These are phyloP conservation scores for Tuctoria greenei DNA, from an alignment of 176 grass and related monocot species.

Conservation along the genomic window DNA sequence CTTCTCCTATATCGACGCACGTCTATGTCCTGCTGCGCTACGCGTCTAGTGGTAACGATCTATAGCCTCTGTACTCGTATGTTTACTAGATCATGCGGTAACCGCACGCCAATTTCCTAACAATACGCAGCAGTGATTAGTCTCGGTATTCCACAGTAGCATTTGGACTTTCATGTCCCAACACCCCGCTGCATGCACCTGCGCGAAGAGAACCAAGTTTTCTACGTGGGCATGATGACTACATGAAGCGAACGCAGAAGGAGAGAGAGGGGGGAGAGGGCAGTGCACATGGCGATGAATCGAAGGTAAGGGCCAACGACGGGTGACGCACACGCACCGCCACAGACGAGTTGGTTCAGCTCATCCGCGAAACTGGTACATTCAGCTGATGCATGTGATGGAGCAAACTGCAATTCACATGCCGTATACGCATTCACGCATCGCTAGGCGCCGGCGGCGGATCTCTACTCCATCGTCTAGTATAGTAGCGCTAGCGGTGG, in stretches of 20 bases:
- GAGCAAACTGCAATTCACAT: constrained; percentile 33
- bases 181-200: no score
- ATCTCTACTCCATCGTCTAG: not conserved
- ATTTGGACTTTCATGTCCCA: not conserved
- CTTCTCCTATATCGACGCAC: no score
- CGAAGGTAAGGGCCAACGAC: not conserved
- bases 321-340: not conserved
- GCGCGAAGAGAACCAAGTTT: not conserved
- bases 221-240: constrained; percentile 23
- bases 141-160: not conserved
- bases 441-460: not conserved
- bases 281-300: constrained; percentile 28
- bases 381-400: constrained; percentile 35
- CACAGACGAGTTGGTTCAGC: not conserved
- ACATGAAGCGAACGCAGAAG: not conserved
- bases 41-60: no score
- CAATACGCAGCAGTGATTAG: no score
- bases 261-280: not conserved
- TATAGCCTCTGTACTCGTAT: no score
- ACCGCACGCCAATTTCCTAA: no score
- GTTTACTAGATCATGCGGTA: no score
- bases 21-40: no score
- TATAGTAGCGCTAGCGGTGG: not conserved
- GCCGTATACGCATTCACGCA: not conserved
- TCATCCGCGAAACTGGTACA: constrained; percentile 28